Conservation (phyloP, 2,329 filamentous ascomycete species). For the Penicillium sp. region DNA sequence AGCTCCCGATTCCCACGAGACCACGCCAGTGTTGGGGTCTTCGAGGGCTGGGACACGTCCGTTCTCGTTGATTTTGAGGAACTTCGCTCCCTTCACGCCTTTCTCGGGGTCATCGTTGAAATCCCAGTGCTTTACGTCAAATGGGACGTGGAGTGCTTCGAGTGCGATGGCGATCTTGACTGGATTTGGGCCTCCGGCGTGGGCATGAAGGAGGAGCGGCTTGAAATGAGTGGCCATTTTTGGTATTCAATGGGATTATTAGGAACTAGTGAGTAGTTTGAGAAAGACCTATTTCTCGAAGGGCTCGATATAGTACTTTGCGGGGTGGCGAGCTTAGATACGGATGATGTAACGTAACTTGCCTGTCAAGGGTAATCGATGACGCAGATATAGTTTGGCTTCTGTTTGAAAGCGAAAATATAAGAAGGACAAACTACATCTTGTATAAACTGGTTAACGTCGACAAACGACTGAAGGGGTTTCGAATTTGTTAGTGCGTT, state of each 20-base stretch:
- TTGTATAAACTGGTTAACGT: too few relatives aligned
- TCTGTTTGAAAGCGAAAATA: too few relatives aligned
- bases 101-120: slow-evolving; percentile 40
- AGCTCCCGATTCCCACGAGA: slow-evolving; percentile 42
- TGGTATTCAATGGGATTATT: too few relatives aligned
- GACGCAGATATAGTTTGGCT: too few relatives aligned
- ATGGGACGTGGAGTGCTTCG: slow-evolving; percentile 44
- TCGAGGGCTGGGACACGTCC: slow-evolving; percentile 43
- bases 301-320: background rate
- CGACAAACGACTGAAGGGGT: too few relatives aligned
- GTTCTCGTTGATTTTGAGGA: slow-evolving; percentile 47
- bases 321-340: slow-evolving; percentile 6
- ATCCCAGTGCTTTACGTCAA: slow-evolving; percentile 44
- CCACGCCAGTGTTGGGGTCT: slow-evolving; percentile 41
- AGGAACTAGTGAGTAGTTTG: too few relatives aligned
- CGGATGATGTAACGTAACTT: slow-evolving; percentile 25
- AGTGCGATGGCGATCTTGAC: slow-evolving; percentile 47
- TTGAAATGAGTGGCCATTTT: slow-evolving; percentile 26
- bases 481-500: too few relatives aligned
- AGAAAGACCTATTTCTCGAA: too few relatives aligned
- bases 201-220: slow-evolving; percentile 44
- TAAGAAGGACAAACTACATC: too few relatives aligned
- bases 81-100: slow-evolving; percentile 32
- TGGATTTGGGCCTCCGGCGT: slow-evolving; percentile 45
- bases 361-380: too few relatives aligned